phyloP scores from a whole-genome alignment of 2,329 filamentous ascomycete species.

The Diaporthe sp. region DNA sequence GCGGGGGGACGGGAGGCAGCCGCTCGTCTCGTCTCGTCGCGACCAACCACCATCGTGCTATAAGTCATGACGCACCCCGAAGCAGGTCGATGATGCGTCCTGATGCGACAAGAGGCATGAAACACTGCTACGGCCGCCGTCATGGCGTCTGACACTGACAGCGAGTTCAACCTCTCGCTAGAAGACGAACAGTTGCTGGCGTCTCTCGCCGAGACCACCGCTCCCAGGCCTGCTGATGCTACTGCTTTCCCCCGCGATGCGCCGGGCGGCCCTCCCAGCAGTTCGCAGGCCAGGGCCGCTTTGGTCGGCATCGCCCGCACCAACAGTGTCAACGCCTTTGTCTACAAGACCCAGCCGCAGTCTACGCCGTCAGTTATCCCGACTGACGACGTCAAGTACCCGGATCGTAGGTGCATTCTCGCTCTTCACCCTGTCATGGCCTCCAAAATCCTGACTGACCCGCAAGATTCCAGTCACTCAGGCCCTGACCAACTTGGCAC shows the following conservation, averaged over 20 bases:
- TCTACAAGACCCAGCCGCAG: constrained; percentile 32
- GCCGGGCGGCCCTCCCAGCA: constrained; percentile 16
- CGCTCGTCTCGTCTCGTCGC: not conserved
- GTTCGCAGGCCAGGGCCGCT: constrained; percentile 30
- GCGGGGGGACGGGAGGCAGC: constrained; percentile 11
- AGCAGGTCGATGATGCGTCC: constrained; percentile 31
- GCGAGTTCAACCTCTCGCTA: constrained; percentile 60
- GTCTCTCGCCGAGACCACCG: constrained; percentile 31
- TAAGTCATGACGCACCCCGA: constrained; percentile 37
- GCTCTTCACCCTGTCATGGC: not conserved
- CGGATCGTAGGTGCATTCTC: constrained; percentile 62
- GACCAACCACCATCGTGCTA: not conserved
- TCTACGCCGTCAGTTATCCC: constrained; percentile 33
- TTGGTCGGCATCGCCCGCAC: constrained; percentile 39
- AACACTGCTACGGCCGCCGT: constrained; percentile 22
- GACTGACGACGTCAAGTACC: constrained; percentile 55
- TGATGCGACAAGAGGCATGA: constrained; percentile 29
- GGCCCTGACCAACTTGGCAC: constrained; percentile 49
- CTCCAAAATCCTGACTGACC: constrained; percentile 69
- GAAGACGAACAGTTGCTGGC: constrained; percentile 60
- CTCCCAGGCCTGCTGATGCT: not conserved
- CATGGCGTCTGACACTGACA: constrained; percentile 50
- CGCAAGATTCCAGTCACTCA: constrained; percentile 73
- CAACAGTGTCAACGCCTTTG: constrained; percentile 33
- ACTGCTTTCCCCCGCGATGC: constrained; percentile 23